A percentile compares a stretch with the other conserved stretches of the same genome.
phyloP scores from a whole-genome alignment of 108 stramenopile species.

The Skeletonema potamos region DNA sequence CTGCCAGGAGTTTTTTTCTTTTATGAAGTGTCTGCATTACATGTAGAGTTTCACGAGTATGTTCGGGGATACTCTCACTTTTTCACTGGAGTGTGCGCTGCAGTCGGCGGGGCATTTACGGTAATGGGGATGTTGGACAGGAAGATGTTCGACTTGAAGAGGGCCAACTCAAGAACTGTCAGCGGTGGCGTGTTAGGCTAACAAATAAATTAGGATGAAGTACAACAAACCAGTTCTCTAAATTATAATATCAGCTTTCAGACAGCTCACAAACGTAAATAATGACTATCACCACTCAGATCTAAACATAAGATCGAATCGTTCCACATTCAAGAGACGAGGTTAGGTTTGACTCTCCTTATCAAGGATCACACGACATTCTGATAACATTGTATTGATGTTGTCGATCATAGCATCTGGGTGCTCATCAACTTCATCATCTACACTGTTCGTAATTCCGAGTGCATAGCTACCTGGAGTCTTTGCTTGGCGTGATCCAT shows the following conservation, averaged over 20 bases:
- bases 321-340: too few species aligned
- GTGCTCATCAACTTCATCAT: constrained; percentile 41
- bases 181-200: background rate
- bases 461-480: constrained; percentile 8
- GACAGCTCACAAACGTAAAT: background rate
- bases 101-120: constrained; percentile 88
- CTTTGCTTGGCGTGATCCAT: background rate
- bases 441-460: constrained; percentile 32
- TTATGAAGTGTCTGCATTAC: constrained; percentile 94
- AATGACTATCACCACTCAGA: background rate
- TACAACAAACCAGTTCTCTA: too few species aligned
- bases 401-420: constrained; percentile 41
- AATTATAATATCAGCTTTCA: background rate
- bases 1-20: constrained; percentile 97
- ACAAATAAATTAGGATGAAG: background rate
- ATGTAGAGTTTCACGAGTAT: constrained; percentile 91
- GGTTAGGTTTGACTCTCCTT: constrained; percentile 6
- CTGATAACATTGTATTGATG: constrained; percentile 42
- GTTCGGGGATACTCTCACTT: constrained; percentile 82
- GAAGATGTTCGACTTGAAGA: constrained; percentile 54
- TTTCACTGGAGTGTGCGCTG: constrained; percentile 85
- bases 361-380: constrained; percentile 43
- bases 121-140: constrained; percentile 84
- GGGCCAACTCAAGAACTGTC: background rate
- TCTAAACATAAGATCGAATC: too few species aligned